Percentiles rank a stretch among this genome's conserved stretches.
Evolutionary conservation across 2,329 filamentous ascomycete species (phyloP).

Genomic region (Penicillium psychrosexuale): DNA sequence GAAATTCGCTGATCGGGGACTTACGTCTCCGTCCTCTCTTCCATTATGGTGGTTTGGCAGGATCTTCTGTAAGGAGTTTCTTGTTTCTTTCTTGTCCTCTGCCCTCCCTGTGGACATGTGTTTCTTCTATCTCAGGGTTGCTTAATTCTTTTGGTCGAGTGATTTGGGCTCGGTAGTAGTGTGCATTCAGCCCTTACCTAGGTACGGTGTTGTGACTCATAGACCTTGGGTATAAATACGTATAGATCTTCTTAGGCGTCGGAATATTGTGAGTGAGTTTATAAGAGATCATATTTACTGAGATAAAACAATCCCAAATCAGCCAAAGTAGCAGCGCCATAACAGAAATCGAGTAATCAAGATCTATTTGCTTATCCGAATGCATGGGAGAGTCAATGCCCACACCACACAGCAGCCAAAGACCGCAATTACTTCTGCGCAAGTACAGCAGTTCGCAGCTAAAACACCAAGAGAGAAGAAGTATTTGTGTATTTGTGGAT

Average conservation of each 20-base stretch:
- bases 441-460: not conserved
- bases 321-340: not conserved
- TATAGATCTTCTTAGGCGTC: not conserved
- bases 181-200: not conserved
- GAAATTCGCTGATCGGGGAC: constrained; percentile 17
- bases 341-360: constrained; percentile 6
- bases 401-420: constrained; percentile 4
- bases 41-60: constrained; percentile 1
- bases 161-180: not conserved
- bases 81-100: constrained; percentile 6
- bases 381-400: constrained; percentile 7
- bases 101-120: constrained; percentile 11
- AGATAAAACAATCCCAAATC: not conserved
- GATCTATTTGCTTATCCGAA: constrained; percentile 19
- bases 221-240: too few relatives aligned
- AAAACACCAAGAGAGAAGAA: constrained; percentile 2
- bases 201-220: not conserved
- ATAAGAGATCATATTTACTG: not conserved
- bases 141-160: constrained; percentile 8
- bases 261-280: not conserved
- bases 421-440: not conserved
- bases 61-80: constrained; percentile 7
- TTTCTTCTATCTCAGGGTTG: constrained; percentile 16
- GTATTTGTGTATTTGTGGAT: constrained; percentile 12
- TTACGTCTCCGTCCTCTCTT: constrained; percentile 9